These are phyloP conservation scores for Blastocystis sp. DNA, from an alignment of 352 stramenopile genomes.

Conservation along the genomic window DNA sequence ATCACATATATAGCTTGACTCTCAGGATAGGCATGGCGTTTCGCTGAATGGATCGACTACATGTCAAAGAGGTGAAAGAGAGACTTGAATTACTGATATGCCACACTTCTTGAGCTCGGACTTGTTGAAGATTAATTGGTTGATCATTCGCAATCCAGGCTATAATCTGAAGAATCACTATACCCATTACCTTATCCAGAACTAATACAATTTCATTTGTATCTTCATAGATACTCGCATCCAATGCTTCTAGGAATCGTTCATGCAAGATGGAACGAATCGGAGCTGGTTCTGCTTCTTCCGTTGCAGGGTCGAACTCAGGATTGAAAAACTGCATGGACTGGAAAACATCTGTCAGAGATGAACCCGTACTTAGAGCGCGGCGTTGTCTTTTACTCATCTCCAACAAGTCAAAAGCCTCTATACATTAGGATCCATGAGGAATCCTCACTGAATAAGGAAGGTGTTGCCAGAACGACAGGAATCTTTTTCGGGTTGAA, in stretches of 20 bases:
- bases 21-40: slow-evolving; percentile 58
- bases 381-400: slow-evolving; percentile 35
- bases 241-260: slow-evolving; percentile 51
- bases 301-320: slow-evolving; percentile 35
- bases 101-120: slow-evolving; percentile 51
- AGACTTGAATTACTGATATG: slow-evolving; percentile 38
- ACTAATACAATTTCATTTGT: slow-evolving; percentile 26
- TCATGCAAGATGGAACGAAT: slow-evolving; percentile 44
- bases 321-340: slow-evolving; percentile 58
- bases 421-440: neutral
- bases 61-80: neutral
- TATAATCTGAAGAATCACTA: neutral
- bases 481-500: neutral
- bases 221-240: slow-evolving; percentile 4
- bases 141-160: slow-evolving; percentile 61
- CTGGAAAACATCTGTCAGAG: neutral
- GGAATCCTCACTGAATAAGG: slow-evolving; percentile 17
- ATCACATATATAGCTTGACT: slow-evolving; percentile 56
- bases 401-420: slow-evolving; percentile 48
- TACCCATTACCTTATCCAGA: slow-evolving; percentile 8
- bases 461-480: slow-evolving; percentile 47
- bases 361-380: slow-evolving; percentile 9
- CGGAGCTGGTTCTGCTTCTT: slow-evolving; percentile 12
- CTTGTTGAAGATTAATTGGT: slow-evolving; percentile 57
- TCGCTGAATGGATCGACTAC: slow-evolving; percentile 39